phyloP scores from a whole-genome alignment of 495 filamentous ascomycete species.

The Tetracladium setigerum region DNA sequence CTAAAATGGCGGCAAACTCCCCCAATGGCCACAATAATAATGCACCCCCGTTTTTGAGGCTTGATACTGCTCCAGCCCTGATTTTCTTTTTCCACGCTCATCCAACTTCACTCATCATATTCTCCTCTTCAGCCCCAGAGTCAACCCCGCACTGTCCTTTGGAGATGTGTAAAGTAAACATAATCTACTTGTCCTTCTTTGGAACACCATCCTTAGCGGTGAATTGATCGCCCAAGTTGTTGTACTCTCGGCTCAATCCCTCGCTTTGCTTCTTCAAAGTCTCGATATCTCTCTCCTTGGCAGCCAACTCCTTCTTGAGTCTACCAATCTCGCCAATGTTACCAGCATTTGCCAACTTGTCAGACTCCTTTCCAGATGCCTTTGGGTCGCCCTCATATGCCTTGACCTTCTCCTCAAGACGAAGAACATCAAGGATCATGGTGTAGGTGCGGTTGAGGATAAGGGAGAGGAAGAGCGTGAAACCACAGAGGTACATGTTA shows the following conservation, averaged over 20 bases:
- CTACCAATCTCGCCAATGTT: constrained; percentile 68
- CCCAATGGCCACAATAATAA: too few relatives aligned
- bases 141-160: too few relatives aligned
- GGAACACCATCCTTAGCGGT: constrained; percentile 35
- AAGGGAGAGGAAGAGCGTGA: constrained; percentile 96
- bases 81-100: too few relatives aligned
- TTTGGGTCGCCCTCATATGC: constrained; percentile 70
- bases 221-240: constrained; percentile 73
- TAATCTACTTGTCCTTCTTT: constrained; percentile 30
- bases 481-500: constrained; percentile 99
- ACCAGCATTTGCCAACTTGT: constrained; percentile 55
- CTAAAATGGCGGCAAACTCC: too few relatives aligned
- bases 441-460: constrained; percentile 99
- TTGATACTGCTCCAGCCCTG: too few relatives aligned
- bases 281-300: constrained; percentile 68
- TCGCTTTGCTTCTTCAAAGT: constrained; percentile 80
- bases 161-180: background rate
- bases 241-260: constrained; percentile 72
- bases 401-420: constrained; percentile 90
- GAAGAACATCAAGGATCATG: constrained; percentile 91
- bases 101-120: too few relatives aligned
- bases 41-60: too few relatives aligned
- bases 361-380: constrained; percentile 61
- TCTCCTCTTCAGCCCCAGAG: too few relatives aligned
- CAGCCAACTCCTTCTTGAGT: constrained; percentile 58